Evolutionary conservation across 2,329 filamentous ascomycete genomes (phyloP).

Genomic region (Colletotrichum abscissum): DNA sequence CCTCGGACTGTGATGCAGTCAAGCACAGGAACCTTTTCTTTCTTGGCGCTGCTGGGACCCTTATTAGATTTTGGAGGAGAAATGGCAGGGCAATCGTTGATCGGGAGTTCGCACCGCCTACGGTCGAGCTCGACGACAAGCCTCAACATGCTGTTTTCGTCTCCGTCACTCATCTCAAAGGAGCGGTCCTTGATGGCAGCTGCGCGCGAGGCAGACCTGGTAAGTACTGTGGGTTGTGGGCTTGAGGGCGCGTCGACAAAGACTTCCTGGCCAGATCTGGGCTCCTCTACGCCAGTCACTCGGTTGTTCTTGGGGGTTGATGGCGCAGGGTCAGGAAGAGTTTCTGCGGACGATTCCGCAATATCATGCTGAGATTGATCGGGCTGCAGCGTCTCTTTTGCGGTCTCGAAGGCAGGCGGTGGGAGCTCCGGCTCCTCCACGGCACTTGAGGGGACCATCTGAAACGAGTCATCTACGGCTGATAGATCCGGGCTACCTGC

Average conservation of each 20-base stretch:
- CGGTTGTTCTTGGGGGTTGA: slow-evolving; percentile 30
- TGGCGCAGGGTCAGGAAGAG: background rate
- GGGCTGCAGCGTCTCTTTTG: background rate
- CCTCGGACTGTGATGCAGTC: slow-evolving; percentile 48
- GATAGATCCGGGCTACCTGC: slow-evolving; percentile 20
- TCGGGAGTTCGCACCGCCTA: slow-evolving; percentile 45
- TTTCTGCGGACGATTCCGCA: background rate
- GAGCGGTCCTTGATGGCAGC: slow-evolving; percentile 41
- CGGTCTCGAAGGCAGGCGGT: slow-evolving; percentile 12
- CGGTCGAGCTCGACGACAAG: slow-evolving; percentile 63
- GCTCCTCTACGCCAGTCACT: slow-evolving; percentile 45
- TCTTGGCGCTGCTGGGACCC: background rate
- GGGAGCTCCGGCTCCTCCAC: slow-evolving; percentile 27
- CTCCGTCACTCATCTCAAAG: slow-evolving; percentile 55
- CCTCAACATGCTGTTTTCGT: slow-evolving; percentile 60
- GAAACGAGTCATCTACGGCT: slow-evolving; percentile 33
- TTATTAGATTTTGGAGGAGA: slow-evolving; percentile 43
- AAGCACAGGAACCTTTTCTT: slow-evolving; percentile 40
- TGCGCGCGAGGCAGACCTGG: slow-evolving; percentile 42
- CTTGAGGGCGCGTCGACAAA: slow-evolving; percentile 63
- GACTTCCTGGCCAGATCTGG: slow-evolving; percentile 57
- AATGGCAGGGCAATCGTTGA: slow-evolving; percentile 38
- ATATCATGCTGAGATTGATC: background rate
- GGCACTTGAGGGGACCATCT: slow-evolving; percentile 44
- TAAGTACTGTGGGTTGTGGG: slow-evolving; percentile 44